Conservation (phyloP, 208 protist species). For the Acanthamoeba triangularis region DNA sequence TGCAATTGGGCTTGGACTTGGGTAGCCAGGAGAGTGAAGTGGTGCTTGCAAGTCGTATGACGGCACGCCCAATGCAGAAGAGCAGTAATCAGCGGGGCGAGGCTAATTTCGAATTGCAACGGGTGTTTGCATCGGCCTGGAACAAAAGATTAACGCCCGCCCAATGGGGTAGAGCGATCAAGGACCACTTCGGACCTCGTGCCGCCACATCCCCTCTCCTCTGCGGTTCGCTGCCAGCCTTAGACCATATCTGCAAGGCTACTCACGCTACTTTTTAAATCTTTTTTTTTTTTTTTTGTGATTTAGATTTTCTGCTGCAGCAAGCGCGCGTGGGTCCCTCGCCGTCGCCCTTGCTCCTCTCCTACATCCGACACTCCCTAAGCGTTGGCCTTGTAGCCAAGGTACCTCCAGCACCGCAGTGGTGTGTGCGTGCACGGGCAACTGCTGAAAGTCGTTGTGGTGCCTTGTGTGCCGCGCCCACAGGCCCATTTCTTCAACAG, state of each 20-base stretch:
- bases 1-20: too few relatives aligned
- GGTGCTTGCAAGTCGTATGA: too few relatives aligned
- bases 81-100: background rate
- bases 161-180: constrained; percentile 33
- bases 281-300: background rate
- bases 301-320: constrained; percentile 28
- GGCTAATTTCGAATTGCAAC: background rate
- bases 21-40: too few relatives aligned
- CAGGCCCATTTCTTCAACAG: constrained; percentile 57
- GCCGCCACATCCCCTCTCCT: background rate
- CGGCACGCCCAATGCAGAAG: background rate
- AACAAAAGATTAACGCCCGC: constrained; percentile 16
- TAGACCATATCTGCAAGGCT: background rate
- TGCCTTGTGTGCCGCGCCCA: background rate
- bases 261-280: background rate
- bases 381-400: constrained; percentile 24
- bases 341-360: constrained; percentile 29
- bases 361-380: constrained; percentile 21
- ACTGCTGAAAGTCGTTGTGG: too few relatives aligned
- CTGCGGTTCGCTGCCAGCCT: background rate
- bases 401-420: background rate
- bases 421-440: background rate
- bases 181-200: constrained; percentile 9
- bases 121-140: background rate
- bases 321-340: constrained; percentile 27